Evolutionary conservation across 129 eudicot species (phyloP), one percentile per base, ranked within the genome.

Genomic region (Mikania micrantha): DNA sequence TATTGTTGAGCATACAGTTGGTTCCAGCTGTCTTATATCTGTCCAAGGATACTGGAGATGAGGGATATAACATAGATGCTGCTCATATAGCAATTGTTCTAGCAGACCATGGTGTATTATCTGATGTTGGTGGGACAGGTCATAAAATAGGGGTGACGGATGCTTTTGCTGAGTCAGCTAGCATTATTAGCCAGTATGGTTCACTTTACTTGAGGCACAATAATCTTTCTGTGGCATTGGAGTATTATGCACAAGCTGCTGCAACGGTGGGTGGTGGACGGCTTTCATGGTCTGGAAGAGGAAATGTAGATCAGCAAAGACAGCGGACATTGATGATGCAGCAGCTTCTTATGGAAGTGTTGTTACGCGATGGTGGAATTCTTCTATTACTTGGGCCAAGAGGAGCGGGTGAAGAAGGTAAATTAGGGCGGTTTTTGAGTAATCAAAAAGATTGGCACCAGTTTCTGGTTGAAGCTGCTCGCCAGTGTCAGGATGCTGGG

Each of bases 361-460:
- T 92, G 56, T 64, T 88, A 63, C 86, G 80, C 59, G 96, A 92
- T 75, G 82, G 83, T 80, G 98, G 96, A 27, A 72, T 92, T 58
- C 69, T 68, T 77, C 78, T 86, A 41, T 79, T 92, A 66, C 95
- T 92, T 63, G 98, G 98, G 17, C 70, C 83, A 41, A 84, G 90
- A 54, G 98, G 98, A 49, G 83, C 84, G 8, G 98, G 98, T 49
- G 98, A 92, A 82, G 98, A 88, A 79, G 96, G 95, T 32, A 88
- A 92, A 64, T 67, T 92, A 36, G 81, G 83, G 8, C 78, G 96
- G 68, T 82, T 88, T 77, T 81, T 88, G 65, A 77, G 62, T 32
- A 91, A 92, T 81, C 81, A 75, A 28, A 79, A 79, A 49, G 67
- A 78, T 32, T 80, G 90, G 65, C 83, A 77, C 29, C 95, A 88